These are phyloP conservation scores for Boletus edulis DNA, from an alignment of 768 basidiomycete genomes.

Conservation along the genomic window DNA sequence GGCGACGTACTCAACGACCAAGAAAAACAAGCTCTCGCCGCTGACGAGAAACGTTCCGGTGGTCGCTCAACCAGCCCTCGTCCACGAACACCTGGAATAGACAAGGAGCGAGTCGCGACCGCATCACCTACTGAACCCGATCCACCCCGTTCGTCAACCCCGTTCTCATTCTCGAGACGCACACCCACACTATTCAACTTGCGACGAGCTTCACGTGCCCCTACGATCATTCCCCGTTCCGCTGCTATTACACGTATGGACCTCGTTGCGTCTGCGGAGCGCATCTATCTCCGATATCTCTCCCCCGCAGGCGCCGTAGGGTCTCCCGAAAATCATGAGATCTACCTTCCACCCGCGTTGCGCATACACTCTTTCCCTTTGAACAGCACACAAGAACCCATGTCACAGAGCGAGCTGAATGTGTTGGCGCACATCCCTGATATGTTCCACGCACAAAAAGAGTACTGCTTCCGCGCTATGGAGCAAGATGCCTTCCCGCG, in stretches of 20 bases:
- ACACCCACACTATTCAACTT: slow-evolving; percentile 76
- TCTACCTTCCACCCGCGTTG: slow-evolving; percentile 92
- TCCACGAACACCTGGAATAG: slow-evolving; percentile 38
- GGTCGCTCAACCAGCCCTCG: slow-evolving; percentile 60
- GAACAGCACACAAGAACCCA: slow-evolving; percentile 69
- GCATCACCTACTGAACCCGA: slow-evolving; percentile 48
- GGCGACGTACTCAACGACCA: slow-evolving; percentile 65
- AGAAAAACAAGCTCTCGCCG: slow-evolving; percentile 64
- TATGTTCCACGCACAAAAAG: slow-evolving; percentile 96
- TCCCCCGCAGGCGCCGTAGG: slow-evolving; percentile 75
- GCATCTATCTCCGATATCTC: slow-evolving; percentile 94
- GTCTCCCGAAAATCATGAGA: slow-evolving; percentile 91
- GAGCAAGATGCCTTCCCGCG: slow-evolving; percentile 93
- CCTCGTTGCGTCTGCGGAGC: slow-evolving; percentile 90
- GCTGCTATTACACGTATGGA: slow-evolving; percentile 87
- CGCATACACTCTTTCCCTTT: slow-evolving; percentile 91
- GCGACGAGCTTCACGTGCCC: slow-evolving; percentile 81
- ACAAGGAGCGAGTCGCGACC: slow-evolving; percentile 40
- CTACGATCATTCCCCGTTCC: slow-evolving; percentile 91
- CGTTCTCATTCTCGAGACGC: slow-evolving; percentile 72
- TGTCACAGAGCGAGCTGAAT: slow-evolving; percentile 59
- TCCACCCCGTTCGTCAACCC: slow-evolving; percentile 68
- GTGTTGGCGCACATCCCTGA: slow-evolving; percentile 91
- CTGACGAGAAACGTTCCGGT: slow-evolving; percentile 47
- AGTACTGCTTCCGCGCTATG: slow-evolving; percentile 95